A percentile compares a stretch with the other conserved stretches of the same genome.
These are phyloP conservation scores for Geosiphon pyriformis DNA, from an alignment of 192 early-diverging fungal genomes.

Conservation along the genomic window DNA sequence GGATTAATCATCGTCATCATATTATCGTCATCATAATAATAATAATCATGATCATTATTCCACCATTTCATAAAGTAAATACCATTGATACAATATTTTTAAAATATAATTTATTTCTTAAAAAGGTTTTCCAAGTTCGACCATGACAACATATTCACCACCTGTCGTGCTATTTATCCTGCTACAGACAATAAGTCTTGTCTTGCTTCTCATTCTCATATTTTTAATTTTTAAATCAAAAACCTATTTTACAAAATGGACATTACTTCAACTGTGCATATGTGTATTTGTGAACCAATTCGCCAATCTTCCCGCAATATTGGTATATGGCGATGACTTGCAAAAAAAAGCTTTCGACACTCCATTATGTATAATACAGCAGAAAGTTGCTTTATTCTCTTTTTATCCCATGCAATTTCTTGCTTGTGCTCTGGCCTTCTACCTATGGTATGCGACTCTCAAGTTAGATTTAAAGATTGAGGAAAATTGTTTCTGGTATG, in stretches of 20 bases:
- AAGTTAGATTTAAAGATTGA: neutral
- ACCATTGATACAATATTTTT: neutral
- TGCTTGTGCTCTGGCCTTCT: neutral
- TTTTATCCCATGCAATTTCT: constrained; percentile 3
- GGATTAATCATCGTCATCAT: no score
- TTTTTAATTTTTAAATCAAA: neutral
- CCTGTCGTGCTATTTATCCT: neutral
- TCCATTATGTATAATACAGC: constrained; percentile 1
- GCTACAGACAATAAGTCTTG: neutral
- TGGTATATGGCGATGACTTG: neutral
- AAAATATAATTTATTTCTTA: neutral
- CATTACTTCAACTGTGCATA: neutral
- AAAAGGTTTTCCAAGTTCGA: no score
- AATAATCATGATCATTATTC: neutral
- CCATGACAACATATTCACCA: neutral
- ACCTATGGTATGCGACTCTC: constrained; percentile 4
- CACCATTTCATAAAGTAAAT: neutral
- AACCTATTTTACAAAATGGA: neutral
- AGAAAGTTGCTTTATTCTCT: neutral
- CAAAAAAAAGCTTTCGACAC: neutral
- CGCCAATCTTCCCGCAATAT: neutral
- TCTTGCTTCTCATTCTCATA: neutral
- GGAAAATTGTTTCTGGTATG: constrained; percentile 3
- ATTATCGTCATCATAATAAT: no score
- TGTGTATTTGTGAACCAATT: neutral